These are phyloP conservation scores for Fusarium ramigenum DNA, from an alignment of 2,329 filamentous ascomycete genomes.

Conservation along the genomic window DNA sequence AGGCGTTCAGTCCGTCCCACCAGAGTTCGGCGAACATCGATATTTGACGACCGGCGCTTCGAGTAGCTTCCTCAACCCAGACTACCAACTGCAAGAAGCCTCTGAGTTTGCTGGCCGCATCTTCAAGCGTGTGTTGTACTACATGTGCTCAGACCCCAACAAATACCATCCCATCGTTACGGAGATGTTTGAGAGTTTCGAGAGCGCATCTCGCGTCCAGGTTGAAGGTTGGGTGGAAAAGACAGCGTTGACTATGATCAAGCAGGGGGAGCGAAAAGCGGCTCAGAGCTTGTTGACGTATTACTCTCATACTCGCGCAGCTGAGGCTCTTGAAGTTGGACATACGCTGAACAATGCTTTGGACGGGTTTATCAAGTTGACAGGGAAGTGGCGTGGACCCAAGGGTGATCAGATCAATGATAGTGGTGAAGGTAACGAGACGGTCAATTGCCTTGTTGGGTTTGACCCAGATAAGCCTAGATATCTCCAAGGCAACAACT, in stretches of 20 bases:
- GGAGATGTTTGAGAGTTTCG: slow-evolving; percentile 19
- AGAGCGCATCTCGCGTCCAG: slow-evolving; percentile 24
- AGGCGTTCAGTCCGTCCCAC: slow-evolving; percentile 30
- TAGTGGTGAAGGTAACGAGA: slow-evolving; percentile 35
- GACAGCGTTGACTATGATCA: slow-evolving; percentile 22
- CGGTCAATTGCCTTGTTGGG: slow-evolving; percentile 37
- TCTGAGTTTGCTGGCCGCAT: slow-evolving; percentile 36
- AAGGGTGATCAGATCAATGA: slow-evolving; percentile 38
- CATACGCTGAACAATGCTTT: slow-evolving; percentile 28
- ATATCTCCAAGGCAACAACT: slow-evolving; percentile 12
- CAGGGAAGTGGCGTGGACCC: slow-evolving; percentile 29
- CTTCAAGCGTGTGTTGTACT: slow-evolving; percentile 36
- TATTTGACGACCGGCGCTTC: slow-evolving; percentile 38
- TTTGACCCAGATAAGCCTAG: slow-evolving; percentile 35
- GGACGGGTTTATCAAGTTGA: slow-evolving; percentile 38
- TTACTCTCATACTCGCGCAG: slow-evolving; percentile 34
- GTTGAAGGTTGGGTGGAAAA: slow-evolving; percentile 36
- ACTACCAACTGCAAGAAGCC: slow-evolving; percentile 37
- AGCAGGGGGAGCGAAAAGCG: slow-evolving; percentile 25
- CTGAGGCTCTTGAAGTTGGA: slow-evolving; percentile 33
- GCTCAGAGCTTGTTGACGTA: slow-evolving; percentile 32
- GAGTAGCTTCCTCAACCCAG: slow-evolving; percentile 38
- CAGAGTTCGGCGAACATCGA: slow-evolving; percentile 34
- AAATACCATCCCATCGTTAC: slow-evolving; percentile 32
- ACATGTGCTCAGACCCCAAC: slow-evolving; percentile 37